phyloP scores from a whole-genome alignment of 2,329 filamentous ascomycete species.

The Fusarium pseudograminearum region DNA sequence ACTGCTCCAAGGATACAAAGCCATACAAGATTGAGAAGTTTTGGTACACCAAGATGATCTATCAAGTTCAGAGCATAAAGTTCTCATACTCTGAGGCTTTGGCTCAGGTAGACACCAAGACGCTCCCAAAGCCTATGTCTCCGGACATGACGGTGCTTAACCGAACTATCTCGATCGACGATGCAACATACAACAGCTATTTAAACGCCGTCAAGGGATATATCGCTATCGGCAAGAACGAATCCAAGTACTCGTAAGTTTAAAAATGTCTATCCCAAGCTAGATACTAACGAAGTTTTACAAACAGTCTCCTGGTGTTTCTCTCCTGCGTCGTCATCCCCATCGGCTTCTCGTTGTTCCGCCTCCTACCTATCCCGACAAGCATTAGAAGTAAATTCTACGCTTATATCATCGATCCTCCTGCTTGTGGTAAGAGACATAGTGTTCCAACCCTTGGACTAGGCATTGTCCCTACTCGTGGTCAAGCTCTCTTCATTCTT shows the following conservation, averaged over 20 bases:
- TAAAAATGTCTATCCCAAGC: rapidly evolving
- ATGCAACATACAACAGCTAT: slow-evolving; percentile 14
- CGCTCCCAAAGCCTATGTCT: slow-evolving; percentile 4
- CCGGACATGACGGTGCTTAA: slow-evolving; percentile 21
- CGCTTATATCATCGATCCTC: slow-evolving; percentile 48
- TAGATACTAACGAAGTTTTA: not conserved
- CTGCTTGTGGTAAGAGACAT: slow-evolving; percentile 44
- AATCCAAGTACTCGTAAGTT: slow-evolving; percentile 41
- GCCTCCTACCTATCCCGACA: slow-evolving; percentile 36
- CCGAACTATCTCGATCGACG: slow-evolving; percentile 27
- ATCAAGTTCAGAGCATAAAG: slow-evolving; percentile 5
- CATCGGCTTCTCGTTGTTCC: slow-evolving; percentile 39
- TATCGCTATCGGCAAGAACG: slow-evolving; percentile 8
- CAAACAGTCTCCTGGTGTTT: slow-evolving; percentile 35
- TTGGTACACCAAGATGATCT: slow-evolving; percentile 37
- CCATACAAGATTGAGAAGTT: slow-evolving; percentile 29
- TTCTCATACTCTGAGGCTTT: slow-evolving; percentile 36
- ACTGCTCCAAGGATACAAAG: slow-evolving; percentile 12
- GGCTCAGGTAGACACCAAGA: slow-evolving; percentile 13
- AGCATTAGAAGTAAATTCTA: slow-evolving; percentile 37
- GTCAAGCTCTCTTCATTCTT: slow-evolving; percentile 59
- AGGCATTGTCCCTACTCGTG: slow-evolving; percentile 54
- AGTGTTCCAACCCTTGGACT: slow-evolving; percentile 42
- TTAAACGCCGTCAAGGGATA: slow-evolving; percentile 27
- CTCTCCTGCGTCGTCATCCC: slow-evolving; percentile 39